Evolutionary conservation across 2,329 filamentous ascomycete species (phyloP).

Genomic region (Pestalotiopsis fici): DNA sequence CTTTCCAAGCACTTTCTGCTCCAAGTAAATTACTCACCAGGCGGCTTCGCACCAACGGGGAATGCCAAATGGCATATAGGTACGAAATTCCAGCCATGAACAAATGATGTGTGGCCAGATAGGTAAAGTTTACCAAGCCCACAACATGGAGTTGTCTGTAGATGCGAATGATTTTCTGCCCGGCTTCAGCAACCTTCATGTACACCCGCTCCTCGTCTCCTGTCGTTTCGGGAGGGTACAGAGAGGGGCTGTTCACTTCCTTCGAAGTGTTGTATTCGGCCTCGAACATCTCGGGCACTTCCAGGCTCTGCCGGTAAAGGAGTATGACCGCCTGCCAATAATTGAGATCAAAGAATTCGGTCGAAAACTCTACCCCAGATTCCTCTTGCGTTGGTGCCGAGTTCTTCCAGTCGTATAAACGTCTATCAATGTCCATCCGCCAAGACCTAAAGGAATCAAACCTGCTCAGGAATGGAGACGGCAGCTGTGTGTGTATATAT

Average conservation of each 20-base stretch:
- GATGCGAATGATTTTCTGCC: constrained; percentile 86
- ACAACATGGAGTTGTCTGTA: constrained; percentile 88
- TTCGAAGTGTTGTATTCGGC: constrained; percentile 71
- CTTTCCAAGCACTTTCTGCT: constrained; percentile 9
- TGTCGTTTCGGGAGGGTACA: constrained; percentile 64
- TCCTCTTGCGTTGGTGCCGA: constrained; percentile 75
- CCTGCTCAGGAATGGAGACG: constrained; percentile 80
- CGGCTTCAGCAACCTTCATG: constrained; percentile 91
- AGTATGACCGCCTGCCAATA: constrained; percentile 98
- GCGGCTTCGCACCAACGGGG: constrained; percentile 80
- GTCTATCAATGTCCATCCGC: constrained; percentile 82
- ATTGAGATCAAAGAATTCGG: constrained; percentile 89
- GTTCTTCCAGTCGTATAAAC: constrained; percentile 84
- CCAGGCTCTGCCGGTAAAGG: constrained; percentile 88
- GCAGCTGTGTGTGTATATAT: constrained; percentile 76
- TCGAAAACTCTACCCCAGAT: constrained; percentile 85
- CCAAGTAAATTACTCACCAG: constrained; percentile 68
- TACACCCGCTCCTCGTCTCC: constrained; percentile 92
- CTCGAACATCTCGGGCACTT: constrained; percentile 82
- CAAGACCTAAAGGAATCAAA: constrained; percentile 87
- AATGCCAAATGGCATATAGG: constrained; percentile 97
- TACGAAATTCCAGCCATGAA: constrained; percentile 98
- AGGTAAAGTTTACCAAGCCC: constrained; percentile 93
- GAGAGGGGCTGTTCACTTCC: constrained; percentile 63
- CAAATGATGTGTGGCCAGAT: constrained; percentile 90